These are phyloP conservation scores for Candida sp. DNA, from an alignment of 1,139 yeast genomes.

Conservation along the genomic window DNA sequence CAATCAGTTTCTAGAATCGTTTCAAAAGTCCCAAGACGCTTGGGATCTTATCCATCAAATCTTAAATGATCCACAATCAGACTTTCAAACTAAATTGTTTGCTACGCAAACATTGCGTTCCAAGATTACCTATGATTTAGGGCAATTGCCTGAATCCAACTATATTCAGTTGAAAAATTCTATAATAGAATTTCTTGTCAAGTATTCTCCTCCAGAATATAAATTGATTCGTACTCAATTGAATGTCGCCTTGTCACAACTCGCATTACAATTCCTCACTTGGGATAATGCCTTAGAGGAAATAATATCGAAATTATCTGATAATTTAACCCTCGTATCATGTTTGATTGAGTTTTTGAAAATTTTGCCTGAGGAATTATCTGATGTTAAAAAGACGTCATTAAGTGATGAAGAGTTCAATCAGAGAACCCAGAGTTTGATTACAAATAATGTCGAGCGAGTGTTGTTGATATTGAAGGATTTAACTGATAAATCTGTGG, in stretches of 20 bases:
- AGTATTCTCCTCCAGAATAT: slow-evolving; percentile 40
- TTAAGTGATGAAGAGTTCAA: slow-evolving; percentile 80
- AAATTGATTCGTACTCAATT: slow-evolving; percentile 74
- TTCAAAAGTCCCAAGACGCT: slow-evolving; percentile 76
- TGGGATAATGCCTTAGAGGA: slow-evolving; percentile 79
- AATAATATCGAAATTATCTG: slow-evolving; percentile 50
- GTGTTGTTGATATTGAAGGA: slow-evolving; percentile 62
- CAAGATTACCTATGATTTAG: slow-evolving; percentile 78
- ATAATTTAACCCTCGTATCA: slow-evolving; percentile 15
- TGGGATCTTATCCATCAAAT: slow-evolving; percentile 54
- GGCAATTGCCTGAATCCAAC: slow-evolving; percentile 62
- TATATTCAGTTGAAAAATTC: slow-evolving; percentile 58
- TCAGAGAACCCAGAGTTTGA: slow-evolving; percentile 56
- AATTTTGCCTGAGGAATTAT: slow-evolving; percentile 87
- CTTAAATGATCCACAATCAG: slow-evolving; percentile 16
- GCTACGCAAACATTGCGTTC: slow-evolving; percentile 90
- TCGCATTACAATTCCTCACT: slow-evolving; percentile 69
- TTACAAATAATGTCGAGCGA: slow-evolving; percentile 64
- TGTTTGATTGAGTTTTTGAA: slow-evolving; percentile 69
- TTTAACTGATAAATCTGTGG: slow-evolving; percentile 29
- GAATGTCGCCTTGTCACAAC: slow-evolving; percentile 75
- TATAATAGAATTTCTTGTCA: slow-evolving; percentile 51
- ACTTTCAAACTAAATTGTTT: slow-evolving; percentile 65
- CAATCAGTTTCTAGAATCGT: slow-evolving; percentile 64
- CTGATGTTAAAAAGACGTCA: slow-evolving; percentile 74